phyloP scores from a whole-genome alignment of 176 grass and related monocot genomes.

The Avena eriantha region DNA sequence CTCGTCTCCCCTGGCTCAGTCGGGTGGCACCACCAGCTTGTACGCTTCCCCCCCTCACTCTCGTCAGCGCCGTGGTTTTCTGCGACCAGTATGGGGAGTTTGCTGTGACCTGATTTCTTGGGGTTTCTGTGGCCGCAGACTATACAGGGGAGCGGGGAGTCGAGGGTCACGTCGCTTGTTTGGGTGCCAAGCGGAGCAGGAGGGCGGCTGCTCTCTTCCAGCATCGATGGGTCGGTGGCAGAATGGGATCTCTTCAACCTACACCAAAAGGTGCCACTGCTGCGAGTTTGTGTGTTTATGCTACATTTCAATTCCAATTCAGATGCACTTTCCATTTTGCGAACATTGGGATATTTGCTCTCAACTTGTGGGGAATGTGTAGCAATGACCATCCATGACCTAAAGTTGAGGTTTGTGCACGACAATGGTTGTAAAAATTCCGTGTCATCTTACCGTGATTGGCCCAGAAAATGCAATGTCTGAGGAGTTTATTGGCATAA shows the following conservation, averaged over 20 bases:
- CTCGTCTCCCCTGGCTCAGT: constrained; percentile 93
- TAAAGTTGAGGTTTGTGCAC: neutral
- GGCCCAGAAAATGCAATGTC: neutral
- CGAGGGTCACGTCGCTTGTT: constrained; percentile 78
- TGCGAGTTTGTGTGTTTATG: neutral
- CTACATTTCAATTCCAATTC: constrained; percentile 31
- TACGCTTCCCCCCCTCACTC: constrained; percentile 44
- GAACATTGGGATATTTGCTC: neutral
- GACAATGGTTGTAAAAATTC: neutral
- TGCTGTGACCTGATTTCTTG: constrained; percentile 30
- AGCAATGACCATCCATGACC: neutral
- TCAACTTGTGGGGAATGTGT: neutral
- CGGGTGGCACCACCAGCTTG: constrained; percentile 97
- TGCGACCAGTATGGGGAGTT: neutral
- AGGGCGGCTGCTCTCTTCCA: constrained; percentile 86
- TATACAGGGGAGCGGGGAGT: constrained; percentile 65
- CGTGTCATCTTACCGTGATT: neutral
- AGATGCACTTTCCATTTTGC: neutral
- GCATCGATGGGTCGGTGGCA: constrained; percentile 76
- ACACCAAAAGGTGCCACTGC: constrained; percentile 61
- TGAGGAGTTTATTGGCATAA: neutral
- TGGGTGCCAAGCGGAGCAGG: constrained; percentile 52
- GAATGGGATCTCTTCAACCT: constrained; percentile 92
- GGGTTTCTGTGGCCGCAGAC: constrained; percentile 63
- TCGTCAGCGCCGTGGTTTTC: neutral